Evolutionary conservation across 306 rosid species (phyloP).

Genomic region (Cicer pinnatifidum): DNA sequence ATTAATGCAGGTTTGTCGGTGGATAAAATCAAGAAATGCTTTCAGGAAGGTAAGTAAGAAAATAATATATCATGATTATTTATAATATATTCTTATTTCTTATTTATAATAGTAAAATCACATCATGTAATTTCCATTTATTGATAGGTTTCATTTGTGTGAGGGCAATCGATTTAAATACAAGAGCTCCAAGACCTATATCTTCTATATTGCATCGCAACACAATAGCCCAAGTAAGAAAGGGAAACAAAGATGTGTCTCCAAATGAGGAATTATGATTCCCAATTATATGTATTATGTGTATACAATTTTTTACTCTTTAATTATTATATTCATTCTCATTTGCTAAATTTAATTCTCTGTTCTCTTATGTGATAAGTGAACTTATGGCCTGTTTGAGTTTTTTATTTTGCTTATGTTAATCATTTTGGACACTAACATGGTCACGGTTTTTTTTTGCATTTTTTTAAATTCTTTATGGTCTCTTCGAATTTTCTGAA

Average conservation of each 20-base stretch:
- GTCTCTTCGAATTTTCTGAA: too few relatives aligned
- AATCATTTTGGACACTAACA: too few relatives aligned
- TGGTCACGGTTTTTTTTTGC: too few relatives aligned
- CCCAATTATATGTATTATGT: not conserved
- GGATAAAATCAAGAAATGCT: conserved; percentile 36
- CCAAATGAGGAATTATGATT: not conserved
- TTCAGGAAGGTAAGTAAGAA: conserved; percentile 52
- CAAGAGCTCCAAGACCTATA: conserved; percentile 47
- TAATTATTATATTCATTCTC: too few relatives aligned
- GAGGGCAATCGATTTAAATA: conserved; percentile 55
- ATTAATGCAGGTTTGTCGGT: conserved; percentile 46
- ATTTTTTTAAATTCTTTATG: too few relatives aligned
- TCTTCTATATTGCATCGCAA: conserved; percentile 43
- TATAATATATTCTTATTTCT: not conserved
- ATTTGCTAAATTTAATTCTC: too few relatives aligned
- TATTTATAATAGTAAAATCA: not conserved
- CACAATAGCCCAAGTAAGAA: conserved; percentile 22
- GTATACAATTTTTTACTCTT: not conserved
- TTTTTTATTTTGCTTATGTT: too few relatives aligned
- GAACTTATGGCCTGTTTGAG: too few relatives aligned
- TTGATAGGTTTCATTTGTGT: conserved; percentile 59
- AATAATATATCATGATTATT: not conserved
- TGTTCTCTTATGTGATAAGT: too few relatives aligned
- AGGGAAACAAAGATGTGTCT: not conserved
- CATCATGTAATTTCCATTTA: not conserved